Base-by-base conservation (phyloP, 805 yeast species). In the Suhomyces tanzawaensis region DNA sequence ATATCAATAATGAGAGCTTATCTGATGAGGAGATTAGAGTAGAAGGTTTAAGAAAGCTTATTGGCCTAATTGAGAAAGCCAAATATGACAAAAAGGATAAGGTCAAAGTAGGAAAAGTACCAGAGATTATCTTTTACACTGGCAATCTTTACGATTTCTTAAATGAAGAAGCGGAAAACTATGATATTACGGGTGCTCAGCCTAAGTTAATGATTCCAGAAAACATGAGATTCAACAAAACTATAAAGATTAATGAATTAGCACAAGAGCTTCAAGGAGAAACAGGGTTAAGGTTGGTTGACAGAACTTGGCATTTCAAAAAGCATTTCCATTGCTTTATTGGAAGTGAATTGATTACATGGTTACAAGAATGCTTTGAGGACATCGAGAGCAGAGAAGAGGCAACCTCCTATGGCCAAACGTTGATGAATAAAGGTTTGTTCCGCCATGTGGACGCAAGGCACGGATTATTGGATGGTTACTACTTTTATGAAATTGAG, bases 231-330 rank as follows among this genome's bases (percentile, higher is more conserved):
- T 70, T 81, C 41, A 72, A 69, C 36, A 78, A 72, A 45, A 64
- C 65, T 15, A 72, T 81, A 4, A 71, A 76, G 19, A 51, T 83
- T 3, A 31, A 58, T 0, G 77, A 71, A 15, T 58, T 91, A 19
- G 84, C 89, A 0, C 63, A 64, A 3, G 86, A 82, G 38, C 56
- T 91, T 34, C 95, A 83, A 49, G 75, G 82, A 4, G 69, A 72
- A 32, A 90, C 89, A 7, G 74, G 74, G 1, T 62, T 91, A 6
- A 71, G 69, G 15, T 67, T 93, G 25, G 80, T 76, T 1, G 95
- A 88, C 50, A 71, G 97, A 48, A 76, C 82, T 23, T 91, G 99
- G 99, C 98, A 91, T 58, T 79, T 90, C 77, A 81, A 80, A 45
- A 66, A 76, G 3, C 95, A 87, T 55, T 69, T 72, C 19, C 77